Evolutionary conservation across 306 rosid genomes (phyloP), one percentile per base, ranked within the genome.

Genomic region (Fragaria vesca): DNA sequence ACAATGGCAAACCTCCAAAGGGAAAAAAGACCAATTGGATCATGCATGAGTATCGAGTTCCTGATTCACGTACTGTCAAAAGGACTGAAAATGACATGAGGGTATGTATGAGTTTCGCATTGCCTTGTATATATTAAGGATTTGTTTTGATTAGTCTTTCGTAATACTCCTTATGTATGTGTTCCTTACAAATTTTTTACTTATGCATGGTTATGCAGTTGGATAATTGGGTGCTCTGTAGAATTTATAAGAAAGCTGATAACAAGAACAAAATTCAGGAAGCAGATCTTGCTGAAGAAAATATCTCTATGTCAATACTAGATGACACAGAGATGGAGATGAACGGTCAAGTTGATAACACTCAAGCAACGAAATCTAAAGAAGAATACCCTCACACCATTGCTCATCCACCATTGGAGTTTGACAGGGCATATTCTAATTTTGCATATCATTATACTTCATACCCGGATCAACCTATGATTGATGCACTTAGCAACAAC

Each of bases 1-100:
- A 80, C 13, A 3, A 18, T 24, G 83, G 83, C 6, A n/a, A 75
- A 26, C 76, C 83, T 58, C 55, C 80, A 21, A 80, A 69, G 28
- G 83, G 83, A 16, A 21, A 8, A n/a, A 75, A 75, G 46, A 75
- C 83, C 20, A 47, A 68, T 5, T 80, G 83, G 83, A 58, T 75
- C 38, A 80, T 80, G 83, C 80, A 75, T 60, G 83, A 75, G 48
- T 80, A 43, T 42, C 69, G 76, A 32, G 30, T 80, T 0, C n/a
- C 42, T 2, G 34, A 18, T 13, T 20, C 74, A 36, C 72, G 51
- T 11, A 62, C 61, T 58, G 48, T 16, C 30, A 55, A 24, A 46
- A 67, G 21, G 42, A 26, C 42, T n/a, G 24, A 46, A 13, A 45
- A 74, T 32, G 79, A 74, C 63, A 80, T 80, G 79, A 74, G 45